A percentile compares a stretch with the other conserved stretches of the same genome.
Conservation (phyloP, 2,329 filamentous ascomycete species). For the Trichoderma guizhouense region DNA sequence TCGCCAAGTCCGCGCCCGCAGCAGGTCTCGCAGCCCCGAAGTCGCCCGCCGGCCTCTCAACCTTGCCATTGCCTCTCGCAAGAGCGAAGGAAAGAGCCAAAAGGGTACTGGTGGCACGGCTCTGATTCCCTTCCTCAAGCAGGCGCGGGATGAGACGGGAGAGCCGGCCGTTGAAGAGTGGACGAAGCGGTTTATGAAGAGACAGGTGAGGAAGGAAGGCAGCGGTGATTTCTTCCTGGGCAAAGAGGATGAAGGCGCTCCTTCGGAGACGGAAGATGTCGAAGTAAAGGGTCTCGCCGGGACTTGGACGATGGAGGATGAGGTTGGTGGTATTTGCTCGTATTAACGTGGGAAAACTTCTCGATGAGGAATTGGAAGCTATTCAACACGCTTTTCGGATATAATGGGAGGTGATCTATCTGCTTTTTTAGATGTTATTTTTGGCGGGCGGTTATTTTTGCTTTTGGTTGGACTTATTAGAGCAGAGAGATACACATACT, state of each 20-base stretch:
- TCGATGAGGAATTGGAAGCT: background rate
- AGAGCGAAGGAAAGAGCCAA: slow-evolving; percentile 56
- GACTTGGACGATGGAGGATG: slow-evolving; percentile 84
- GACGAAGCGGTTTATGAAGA: slow-evolving; percentile 57
- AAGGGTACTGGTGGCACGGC: slow-evolving; percentile 92
- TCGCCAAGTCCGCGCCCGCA: slow-evolving; percentile 65
- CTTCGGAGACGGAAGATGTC: slow-evolving; percentile 41
- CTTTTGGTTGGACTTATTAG: background rate
- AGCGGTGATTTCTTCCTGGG: slow-evolving; percentile 57
- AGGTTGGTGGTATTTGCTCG: slow-evolving; percentile 61
- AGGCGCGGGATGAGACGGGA: slow-evolving; percentile 92
- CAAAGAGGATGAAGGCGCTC: slow-evolving; percentile 46
- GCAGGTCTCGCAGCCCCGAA: slow-evolving; percentile 57
- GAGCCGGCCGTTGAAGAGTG: slow-evolving; percentile 77
- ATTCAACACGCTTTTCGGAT: background rate
- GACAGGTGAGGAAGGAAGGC: slow-evolving; percentile 47
- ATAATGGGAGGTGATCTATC: background rate
- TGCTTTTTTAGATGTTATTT: background rate
- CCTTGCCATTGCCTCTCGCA: slow-evolving; percentile 57
- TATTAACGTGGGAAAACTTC: slow-evolving; percentile 34
- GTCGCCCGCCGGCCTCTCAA: slow-evolving; percentile 53
- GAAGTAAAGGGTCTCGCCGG: slow-evolving; percentile 69
- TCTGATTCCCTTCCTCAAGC: slow-evolving; percentile 92
- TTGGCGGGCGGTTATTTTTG: background rate
- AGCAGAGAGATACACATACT: background rate